Base-by-base conservation (phyloP, 169 alveolate genomes). In the Theileria annulata region DNA sequence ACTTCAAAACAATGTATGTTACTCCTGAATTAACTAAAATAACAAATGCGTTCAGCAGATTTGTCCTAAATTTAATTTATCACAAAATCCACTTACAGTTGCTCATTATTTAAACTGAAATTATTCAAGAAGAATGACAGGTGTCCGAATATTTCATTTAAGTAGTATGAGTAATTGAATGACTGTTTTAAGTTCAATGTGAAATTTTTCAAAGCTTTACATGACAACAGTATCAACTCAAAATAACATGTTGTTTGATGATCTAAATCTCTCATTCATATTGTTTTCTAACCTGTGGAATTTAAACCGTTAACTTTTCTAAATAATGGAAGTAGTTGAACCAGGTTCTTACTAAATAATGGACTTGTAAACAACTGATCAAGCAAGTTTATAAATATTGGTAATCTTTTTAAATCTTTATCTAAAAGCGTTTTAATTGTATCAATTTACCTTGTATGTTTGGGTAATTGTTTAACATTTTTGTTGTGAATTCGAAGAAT, bases 191-290 rank as follows among this genome's bases (percentile, higher is more conserved):
- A n/a, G 59, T 31, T 23, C 31, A 49, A 3, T 30, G 78, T 19
- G 54, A 59, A 71, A 37, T 13, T 28, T 19, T 58, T 28, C 15
- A 80, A 72, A 10, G 78, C 30, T 21, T 31, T 67, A 71, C 88
- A 80, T 8, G 82, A 23, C 72, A 80, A 58, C 47, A 58, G 63
- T 49, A 80, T 64, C 64, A 73, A 76, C n/a, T 21, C 77, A 8
- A 59, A 60, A 56, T 80, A 30, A 47, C 71, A 71, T 31, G 67
- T 74, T 71, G 60, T 58, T 56, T 60, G 73, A 30, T 63, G 82
- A 48, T 37, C 60, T 17, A 25, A 19, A 37, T 4, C 49, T 37
- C 15, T 60, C 21, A 19, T 58, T 4, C 0, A 0, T 4, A n/a
- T 31, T 68, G 21, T 15, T 19, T 21, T 17, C 80, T 0, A 42